phyloP scores from a whole-genome alignment of 176 grass and related monocot genomes.

The Bonia amplexicaulis region DNA sequence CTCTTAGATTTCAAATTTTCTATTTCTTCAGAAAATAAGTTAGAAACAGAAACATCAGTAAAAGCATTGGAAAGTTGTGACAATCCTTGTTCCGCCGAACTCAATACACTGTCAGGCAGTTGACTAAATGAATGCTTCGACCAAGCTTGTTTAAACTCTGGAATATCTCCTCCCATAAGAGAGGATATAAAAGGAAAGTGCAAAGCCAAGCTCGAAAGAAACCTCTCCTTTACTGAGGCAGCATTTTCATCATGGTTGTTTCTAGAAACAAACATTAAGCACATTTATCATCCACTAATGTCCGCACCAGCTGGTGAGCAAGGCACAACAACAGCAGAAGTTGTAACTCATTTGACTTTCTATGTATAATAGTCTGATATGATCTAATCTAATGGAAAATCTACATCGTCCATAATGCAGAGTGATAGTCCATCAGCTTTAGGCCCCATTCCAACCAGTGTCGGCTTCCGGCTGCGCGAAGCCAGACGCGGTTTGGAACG shows the following conservation, averaged over 20 bases:
- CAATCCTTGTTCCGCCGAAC: conserved; percentile 14
- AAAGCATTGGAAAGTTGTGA: conserved; percentile 26
- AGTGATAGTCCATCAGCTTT: neutral
- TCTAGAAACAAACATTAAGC: conserved; percentile 21
- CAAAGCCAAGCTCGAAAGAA: conserved; percentile 57
- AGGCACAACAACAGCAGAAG: neutral
- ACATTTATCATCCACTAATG: conserved; percentile 10
- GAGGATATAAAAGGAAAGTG: conserved; percentile 70
- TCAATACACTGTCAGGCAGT: conserved; percentile 13
- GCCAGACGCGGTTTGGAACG: too few species aligned
- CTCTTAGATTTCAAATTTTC: conserved; percentile 29
- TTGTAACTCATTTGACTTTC: neutral
- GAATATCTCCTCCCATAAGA: conserved; percentile 51
- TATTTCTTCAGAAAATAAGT: conserved; percentile 40
- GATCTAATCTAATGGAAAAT: neutral
- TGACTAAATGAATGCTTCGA: conserved; percentile 23
- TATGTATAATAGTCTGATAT: neutral
- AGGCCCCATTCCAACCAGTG: neutral
- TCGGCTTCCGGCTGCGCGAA: too few species aligned
- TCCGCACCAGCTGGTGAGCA: neutral
- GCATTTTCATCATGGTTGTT: conserved; percentile 33
- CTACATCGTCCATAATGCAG: neutral
- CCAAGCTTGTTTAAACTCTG: conserved; percentile 17
- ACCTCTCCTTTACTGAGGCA: conserved; percentile 45
- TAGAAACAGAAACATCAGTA: conserved; percentile 21